Evolutionary conservation across 2,329 filamentous ascomycete genomes (phyloP).

Genomic region (Ascochyta clinopodiicola): DNA sequence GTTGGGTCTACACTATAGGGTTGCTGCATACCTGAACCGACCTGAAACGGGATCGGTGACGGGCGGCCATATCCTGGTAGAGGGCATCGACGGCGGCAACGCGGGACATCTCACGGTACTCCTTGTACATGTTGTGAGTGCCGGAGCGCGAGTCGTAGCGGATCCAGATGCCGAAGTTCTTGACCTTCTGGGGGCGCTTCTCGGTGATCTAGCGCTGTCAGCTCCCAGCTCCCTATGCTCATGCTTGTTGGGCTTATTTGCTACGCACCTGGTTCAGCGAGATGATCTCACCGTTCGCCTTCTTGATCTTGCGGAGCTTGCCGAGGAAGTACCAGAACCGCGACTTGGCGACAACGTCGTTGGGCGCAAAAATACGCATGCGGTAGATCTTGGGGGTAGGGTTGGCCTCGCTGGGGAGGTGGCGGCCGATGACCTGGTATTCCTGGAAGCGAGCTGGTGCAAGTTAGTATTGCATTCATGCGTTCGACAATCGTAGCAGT

Average conservation of each 20-base stretch:
- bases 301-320: slow-evolving; percentile 99
- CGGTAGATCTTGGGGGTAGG: slow-evolving; percentile 98
- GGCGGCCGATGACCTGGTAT: slow-evolving; percentile 99
- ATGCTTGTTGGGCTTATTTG: background rate
- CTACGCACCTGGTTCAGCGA: slow-evolving; percentile 87
- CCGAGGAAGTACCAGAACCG: slow-evolving; percentile 99
- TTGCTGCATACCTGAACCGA: slow-evolving; percentile 85
- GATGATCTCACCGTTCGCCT: slow-evolving; percentile 99
- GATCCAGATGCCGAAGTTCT: slow-evolving; percentile 99
- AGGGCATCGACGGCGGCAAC: slow-evolving; percentile 94
- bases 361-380: slow-evolving; percentile 99
- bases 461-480: slow-evolving; percentile 37
- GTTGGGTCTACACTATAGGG: background rate
- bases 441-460: slow-evolving; percentile 94
- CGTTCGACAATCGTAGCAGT: slow-evolving; percentile 1
- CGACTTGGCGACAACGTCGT: slow-evolving; percentile 98
- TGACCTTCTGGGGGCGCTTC: slow-evolving; percentile 99
- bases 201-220: slow-evolving; percentile 76
- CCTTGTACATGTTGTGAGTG: slow-evolving; percentile 99
- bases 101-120: slow-evolving; percentile 99
- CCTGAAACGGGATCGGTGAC: slow-evolving; percentile 97
- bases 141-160: slow-evolving; percentile 99
- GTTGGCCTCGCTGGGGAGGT: slow-evolving; percentile 97
- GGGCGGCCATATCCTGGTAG: slow-evolving; percentile 99
- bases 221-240: background rate